Conservation (phyloP, 148 eudicot genomes). For the Chenopodium album region DNA sequence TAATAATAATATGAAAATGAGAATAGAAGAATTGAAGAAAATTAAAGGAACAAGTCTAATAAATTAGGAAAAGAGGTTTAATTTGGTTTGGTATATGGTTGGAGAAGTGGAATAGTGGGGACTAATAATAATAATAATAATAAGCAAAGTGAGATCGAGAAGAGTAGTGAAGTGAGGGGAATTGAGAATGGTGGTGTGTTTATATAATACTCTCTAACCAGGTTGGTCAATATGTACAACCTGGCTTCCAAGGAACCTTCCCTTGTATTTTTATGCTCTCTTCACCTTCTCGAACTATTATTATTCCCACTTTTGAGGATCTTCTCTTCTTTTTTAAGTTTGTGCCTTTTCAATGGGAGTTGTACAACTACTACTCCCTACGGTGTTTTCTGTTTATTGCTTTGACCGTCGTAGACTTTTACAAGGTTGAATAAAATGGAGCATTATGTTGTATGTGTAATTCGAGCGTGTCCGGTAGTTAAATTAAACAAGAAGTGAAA, state of each 20-base stretch:
- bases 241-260: conserved; percentile 1
- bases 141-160: not conserved
- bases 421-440: no score
- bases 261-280: not conserved
- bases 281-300: not conserved
- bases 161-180: not conserved
- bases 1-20: not conserved
- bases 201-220: not conserved
- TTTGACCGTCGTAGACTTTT: no score
- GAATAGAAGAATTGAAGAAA: not conserved
- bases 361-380: no score
- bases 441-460: no score
- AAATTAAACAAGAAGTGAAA: no score
- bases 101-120: no score
- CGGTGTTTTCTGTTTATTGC: no score
- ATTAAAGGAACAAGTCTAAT: not conserved
- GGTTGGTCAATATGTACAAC: not conserved
- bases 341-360: not conserved
- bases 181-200: not conserved
- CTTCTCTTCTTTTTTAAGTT: not conserved
- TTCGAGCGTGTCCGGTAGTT: no score
- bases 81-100: no score
- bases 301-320: not conserved
- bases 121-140: no score
- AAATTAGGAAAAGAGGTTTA: no score